Percentiles rank a stretch among this genome's conserved stretches.
phyloP scores from a whole-genome alignment of 2,329 filamentous ascomycete species.

The Colletotrichum acutatum region DNA sequence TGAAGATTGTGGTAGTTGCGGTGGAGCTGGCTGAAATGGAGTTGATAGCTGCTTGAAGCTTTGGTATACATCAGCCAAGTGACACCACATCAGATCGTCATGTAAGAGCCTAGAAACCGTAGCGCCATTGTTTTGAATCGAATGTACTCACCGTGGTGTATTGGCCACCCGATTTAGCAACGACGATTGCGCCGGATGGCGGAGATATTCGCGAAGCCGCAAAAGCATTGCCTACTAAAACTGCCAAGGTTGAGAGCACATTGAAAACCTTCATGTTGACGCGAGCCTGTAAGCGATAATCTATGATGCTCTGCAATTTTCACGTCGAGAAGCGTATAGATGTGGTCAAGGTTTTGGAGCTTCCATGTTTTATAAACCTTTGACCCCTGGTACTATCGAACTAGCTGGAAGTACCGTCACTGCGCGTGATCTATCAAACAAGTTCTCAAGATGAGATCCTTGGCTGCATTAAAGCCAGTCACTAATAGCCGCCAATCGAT shows the following conservation, averaged over 20 bases:
- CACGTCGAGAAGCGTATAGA: too few species aligned
- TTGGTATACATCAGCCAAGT: neutral
- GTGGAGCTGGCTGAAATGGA: slow-evolving; percentile 63
- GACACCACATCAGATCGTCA: neutral
- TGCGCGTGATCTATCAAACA: too few species aligned
- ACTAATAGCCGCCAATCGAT: too few species aligned
- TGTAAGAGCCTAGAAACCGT: neutral
- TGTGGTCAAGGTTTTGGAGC: too few species aligned
- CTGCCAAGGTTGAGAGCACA: slow-evolving; percentile 5
- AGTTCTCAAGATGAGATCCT: neutral
- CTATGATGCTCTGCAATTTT: neutral
- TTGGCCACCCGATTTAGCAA: slow-evolving; percentile 50
- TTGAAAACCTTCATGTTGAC: slow-evolving; percentile 15
- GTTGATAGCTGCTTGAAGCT: slow-evolving; percentile 66
- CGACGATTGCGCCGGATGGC: slow-evolving; percentile 62
- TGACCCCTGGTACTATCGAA: too few species aligned
- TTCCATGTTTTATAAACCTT: too few species aligned
- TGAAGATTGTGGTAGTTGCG: slow-evolving; percentile 68
- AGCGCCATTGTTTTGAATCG: accelerated
- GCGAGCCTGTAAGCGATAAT: neutral
- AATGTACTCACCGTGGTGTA: slow-evolving; percentile 19
- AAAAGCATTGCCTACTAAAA: slow-evolving; percentile 21
- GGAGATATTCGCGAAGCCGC: slow-evolving; percentile 49
- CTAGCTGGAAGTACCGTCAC: too few species aligned
- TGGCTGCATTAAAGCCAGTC: slow-evolving; percentile 10